These are phyloP conservation scores for Ceratocystis albifundus DNA, from an alignment of 2,329 filamentous ascomycete genomes.

Conservation along the genomic window DNA sequence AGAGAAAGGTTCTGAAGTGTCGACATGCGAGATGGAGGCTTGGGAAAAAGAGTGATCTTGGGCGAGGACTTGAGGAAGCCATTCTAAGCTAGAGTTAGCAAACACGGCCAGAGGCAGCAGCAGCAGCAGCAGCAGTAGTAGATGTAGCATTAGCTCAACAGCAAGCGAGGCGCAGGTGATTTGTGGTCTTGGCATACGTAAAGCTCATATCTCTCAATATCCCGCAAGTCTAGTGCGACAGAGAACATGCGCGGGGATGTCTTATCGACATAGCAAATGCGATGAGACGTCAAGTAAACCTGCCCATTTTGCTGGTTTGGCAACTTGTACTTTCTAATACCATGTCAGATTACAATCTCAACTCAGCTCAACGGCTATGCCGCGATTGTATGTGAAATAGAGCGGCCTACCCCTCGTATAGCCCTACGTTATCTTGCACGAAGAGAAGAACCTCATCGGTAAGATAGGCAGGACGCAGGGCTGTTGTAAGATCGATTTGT, in stretches of 20 bases:
- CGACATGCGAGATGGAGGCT: constrained; percentile 53
- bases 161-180: background rate
- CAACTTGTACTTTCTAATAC: constrained; percentile 78
- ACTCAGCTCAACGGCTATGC: constrained; percentile 2
- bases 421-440: constrained; percentile 91
- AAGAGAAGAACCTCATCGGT: constrained; percentile 91
- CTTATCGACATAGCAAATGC: constrained; percentile 88
- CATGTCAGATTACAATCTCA: constrained; percentile 17
- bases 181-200: constrained; percentile 45
- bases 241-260: constrained; percentile 75
- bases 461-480: constrained; percentile 80
- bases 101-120: constrained; percentile 32
- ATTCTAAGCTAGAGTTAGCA: constrained; percentile 33
- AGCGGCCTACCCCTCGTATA: constrained; percentile 78
- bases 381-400: background rate
- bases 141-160: too few relatives aligned
- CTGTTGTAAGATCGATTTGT: constrained; percentile 88
- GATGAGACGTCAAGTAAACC: constrained; percentile 90
- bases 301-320: constrained; percentile 89
- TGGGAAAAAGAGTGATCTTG: constrained; percentile 82
- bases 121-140: too few relatives aligned
- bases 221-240: constrained; percentile 73
- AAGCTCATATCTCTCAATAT: constrained; percentile 82
- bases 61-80: constrained; percentile 91
- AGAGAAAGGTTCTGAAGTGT: constrained; percentile 10